Percentiles rank a stretch among this genome's conserved stretches.
phyloP scores from a whole-genome alignment of 2,329 filamentous ascomycete species.

The Trichoderma cornu-damae region DNA sequence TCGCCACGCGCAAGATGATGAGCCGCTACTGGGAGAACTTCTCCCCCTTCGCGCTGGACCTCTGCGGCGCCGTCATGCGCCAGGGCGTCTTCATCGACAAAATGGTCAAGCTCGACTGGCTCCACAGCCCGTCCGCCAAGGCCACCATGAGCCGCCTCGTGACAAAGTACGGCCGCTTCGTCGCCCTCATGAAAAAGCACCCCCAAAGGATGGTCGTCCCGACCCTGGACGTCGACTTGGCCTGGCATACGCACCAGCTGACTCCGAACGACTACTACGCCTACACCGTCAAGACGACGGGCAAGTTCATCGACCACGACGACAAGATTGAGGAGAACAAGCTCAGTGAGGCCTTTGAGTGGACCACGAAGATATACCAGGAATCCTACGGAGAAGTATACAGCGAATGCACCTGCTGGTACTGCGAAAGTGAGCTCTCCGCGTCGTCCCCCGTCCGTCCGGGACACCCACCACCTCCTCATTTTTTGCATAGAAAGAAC shows the following conservation, averaged over 20 bases:
- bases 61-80: conserved; percentile 59
- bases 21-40: conserved; percentile 64
- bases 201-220: conserved; percentile 55
- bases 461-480: too few species aligned
- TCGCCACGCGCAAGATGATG: conserved; percentile 62
- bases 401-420: conserved; percentile 76
- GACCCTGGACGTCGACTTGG: conserved; percentile 69
- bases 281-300: conserved; percentile 45
- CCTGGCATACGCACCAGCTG: conserved; percentile 79
- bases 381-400: conserved; percentile 63
- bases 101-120: conserved; percentile 73
- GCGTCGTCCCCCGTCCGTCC: conserved; percentile 32
- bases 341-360: conserved; percentile 62
- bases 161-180: conserved; percentile 61
- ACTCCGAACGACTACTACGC: conserved; percentile 57
- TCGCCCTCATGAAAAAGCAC: conserved; percentile 50
- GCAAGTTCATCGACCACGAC: conserved; percentile 70
- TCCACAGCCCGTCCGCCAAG: conserved; percentile 62
- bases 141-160: conserved; percentile 62
- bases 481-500: conserved; percentile 26
- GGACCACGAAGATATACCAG: conserved; percentile 67
- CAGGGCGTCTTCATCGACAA: conserved; percentile 65
- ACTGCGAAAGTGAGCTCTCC: conserved; percentile 57
- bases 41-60: conserved; percentile 59
- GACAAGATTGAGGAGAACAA: conserved; percentile 71